A percentile compares a stretch with the other conserved stretches of the same genome.
These are phyloP conservation scores for Xerocomellus amylosporus DNA, from an alignment of 768 basidiomycete species.

Conservation along the genomic window DNA sequence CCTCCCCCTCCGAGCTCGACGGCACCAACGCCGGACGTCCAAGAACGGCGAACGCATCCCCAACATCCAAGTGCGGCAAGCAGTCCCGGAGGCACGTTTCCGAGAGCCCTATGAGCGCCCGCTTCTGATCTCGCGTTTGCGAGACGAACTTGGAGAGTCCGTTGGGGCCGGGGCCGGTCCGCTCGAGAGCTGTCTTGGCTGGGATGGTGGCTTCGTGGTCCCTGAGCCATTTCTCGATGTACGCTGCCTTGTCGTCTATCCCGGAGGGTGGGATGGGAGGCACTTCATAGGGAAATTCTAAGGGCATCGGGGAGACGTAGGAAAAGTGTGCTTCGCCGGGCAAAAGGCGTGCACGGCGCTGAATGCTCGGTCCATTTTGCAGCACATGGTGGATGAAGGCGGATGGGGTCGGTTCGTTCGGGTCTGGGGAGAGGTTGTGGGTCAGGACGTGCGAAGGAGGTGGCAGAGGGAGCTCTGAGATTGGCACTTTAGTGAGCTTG, in stretches of 20 bases:
- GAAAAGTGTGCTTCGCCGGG: slow-evolving; percentile 63
- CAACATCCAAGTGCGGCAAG: slow-evolving; percentile 82
- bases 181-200: not conserved
- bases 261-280: slow-evolving; percentile 48
- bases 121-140: slow-evolving; percentile 48
- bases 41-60: slow-evolving; percentile 71
- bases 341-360: slow-evolving; percentile 66
- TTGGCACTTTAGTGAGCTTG: slow-evolving; percentile 30
- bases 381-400: slow-evolving; percentile 52
- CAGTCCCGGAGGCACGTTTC: slow-evolving; percentile 67
- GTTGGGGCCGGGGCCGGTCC: not conserved
- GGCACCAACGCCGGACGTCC: slow-evolving; percentile 55
- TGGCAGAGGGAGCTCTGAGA: slow-evolving; percentile 49
- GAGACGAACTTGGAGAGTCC: slow-evolving; percentile 48
- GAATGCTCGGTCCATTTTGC: slow-evolving; percentile 53
- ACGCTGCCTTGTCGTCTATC: slow-evolving; percentile 50
- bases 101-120: slow-evolving; percentile 71
- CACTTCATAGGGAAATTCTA: slow-evolving; percentile 81
- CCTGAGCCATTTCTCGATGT: slow-evolving; percentile 77
- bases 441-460: slow-evolving; percentile 40
- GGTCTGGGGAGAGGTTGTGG: slow-evolving; percentile 59
- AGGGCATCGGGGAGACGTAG: slow-evolving; percentile 78
- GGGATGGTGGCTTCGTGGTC: slow-evolving; percentile 56
- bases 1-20: slow-evolving; percentile 26
- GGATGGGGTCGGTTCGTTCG: slow-evolving; percentile 48